A percentile compares a stretch with the other conserved stretches of the same genome.
These are phyloP conservation scores for Lobosporangium transversale DNA, from an alignment of 192 early-diverging fungal genomes.

Conservation along the genomic window DNA sequence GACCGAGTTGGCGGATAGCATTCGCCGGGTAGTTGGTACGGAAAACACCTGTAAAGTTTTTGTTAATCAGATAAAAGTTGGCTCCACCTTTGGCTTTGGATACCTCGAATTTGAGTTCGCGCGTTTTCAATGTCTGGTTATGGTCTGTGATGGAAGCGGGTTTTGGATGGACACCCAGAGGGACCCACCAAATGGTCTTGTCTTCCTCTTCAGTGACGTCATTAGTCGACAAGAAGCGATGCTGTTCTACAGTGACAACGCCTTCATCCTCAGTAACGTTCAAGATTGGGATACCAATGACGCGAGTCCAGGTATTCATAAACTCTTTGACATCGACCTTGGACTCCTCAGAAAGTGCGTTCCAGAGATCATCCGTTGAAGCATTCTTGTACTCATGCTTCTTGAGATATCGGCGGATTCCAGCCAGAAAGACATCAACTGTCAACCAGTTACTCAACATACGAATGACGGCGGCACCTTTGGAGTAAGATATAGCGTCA, in stretches of 20 bases:
- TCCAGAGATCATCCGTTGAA: conserved; percentile 89
- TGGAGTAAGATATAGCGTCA: conserved; percentile 90
- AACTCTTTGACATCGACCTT: conserved; percentile 84
- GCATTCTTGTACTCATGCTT: conserved; percentile 88
- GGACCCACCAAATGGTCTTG: conserved; percentile 86
- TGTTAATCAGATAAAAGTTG: conserved; percentile 85
- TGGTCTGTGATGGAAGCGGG: conserved; percentile 37
- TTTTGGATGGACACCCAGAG: conserved; percentile 67
- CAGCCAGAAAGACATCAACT: conserved; percentile 75
- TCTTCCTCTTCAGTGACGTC: conserved; percentile 86
- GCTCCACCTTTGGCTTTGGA: conserved; percentile 55
- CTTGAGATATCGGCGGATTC: conserved; percentile 78
- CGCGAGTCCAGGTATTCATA: conserved; percentile 89
- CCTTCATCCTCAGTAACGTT: conserved; percentile 70
- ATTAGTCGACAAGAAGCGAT: conserved; percentile 87
- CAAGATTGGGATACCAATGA: conserved; percentile 84
- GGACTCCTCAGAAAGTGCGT: conserved; percentile 78
- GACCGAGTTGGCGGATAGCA: conserved; percentile 61
- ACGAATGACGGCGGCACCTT: conserved; percentile 94
- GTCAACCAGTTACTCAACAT: conserved; percentile 88
- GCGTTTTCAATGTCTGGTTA: conserved; percentile 59
- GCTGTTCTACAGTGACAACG: conserved; percentile 76
- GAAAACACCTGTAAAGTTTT: conserved; percentile 82
- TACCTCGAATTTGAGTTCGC: conserved; percentile 59
- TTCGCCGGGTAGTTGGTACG: conserved; percentile 80